A percentile compares a stretch with the other conserved stretches of the same genome.
Conservation (phyloP, 139 green algal species). For the Trebouxia sp. region DNA sequence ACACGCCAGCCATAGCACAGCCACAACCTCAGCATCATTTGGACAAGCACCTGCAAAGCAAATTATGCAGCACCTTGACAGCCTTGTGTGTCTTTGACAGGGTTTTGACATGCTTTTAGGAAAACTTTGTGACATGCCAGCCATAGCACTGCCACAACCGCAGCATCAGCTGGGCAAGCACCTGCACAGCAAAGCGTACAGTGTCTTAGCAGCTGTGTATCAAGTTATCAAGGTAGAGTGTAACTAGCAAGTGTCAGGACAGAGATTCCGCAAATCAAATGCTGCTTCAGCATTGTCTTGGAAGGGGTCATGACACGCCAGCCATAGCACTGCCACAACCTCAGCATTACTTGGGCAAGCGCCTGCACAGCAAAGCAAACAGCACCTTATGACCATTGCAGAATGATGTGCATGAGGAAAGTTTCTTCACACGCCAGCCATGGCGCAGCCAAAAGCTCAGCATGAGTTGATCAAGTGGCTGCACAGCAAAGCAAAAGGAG, state of each 20-base stretch:
- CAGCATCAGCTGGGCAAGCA: conserved; percentile 27
- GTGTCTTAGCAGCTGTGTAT: too few relatives aligned
- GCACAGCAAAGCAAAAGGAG: too few relatives aligned
- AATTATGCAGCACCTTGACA: neutral
- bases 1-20: conserved; percentile 62
- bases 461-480: conserved; percentile 24
- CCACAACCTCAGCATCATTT: conserved; percentile 30
- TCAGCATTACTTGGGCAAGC: conserved; percentile 28
- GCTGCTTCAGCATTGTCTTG: conserved; percentile 65
- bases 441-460: conserved; percentile 28
- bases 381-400: neutral
- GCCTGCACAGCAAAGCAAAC: conserved; percentile 20
- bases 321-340: conserved; percentile 55
- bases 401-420: too few relatives aligned
- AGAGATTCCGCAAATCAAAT: conserved; percentile 54
- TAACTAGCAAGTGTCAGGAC: conserved; percentile 21
- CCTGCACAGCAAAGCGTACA: too few relatives aligned
- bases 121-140: too few relatives aligned
- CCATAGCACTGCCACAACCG: conserved; percentile 29
- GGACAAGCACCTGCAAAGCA: conserved; percentile 25
- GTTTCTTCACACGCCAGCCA: too few relatives aligned
- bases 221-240: conserved; percentile 41
- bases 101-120: too few relatives aligned
- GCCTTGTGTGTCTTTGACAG: too few relatives aligned
- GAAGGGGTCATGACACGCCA: conserved; percentile 56